Base-by-base conservation (phyloP, 1,284 basidiomycete genomes). In the Microbotryum silenes-acaulis region DNA sequence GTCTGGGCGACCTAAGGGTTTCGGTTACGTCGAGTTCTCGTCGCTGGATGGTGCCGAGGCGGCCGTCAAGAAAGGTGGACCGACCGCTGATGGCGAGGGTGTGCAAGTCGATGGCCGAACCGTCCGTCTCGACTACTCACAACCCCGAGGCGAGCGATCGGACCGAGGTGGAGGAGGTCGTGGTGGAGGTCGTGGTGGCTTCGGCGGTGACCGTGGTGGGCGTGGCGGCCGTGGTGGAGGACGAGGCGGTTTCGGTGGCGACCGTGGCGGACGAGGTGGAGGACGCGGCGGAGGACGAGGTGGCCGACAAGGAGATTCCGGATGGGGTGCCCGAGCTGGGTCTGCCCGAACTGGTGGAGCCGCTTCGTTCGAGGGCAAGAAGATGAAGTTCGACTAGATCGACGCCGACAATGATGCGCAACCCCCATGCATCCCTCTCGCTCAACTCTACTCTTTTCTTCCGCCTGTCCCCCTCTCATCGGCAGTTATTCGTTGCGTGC, bases 1-100 rank as follows among this genome's bases (percentile, higher is more conserved):
- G 61, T 83, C 88, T 6, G 92, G 91, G 53, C 82, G 82, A 67
- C 86, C 90, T 61, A 98, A 97, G 78, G 96, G 96, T 72, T 98
- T 94, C 77, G 96, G 86, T 52, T 98, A 98, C 78, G 88, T 97
- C 74, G 91, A 97, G 77, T 97, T 93, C 76, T 84, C 85, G 67
- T 84, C 87, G 68, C 75, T 91, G 56, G 88, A 86, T 51, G 78
- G 82, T 66, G 90, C 96, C 16, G 86, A 86, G 77, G 86, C 86
- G 74, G 96, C 94, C 6, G 82, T 85, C 66, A 84, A 83, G 70
- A 75, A 74, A 47, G 81, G 80, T 10, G 65, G 65, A 27, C 62
- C 64, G 8, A 72, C 70, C 42, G 58, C 65, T 23, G 25, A 60
- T n/a, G 79, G 85, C 54, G 81, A 83, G 56, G 90, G 90, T 55